A percentile compares a stretch with the other conserved stretches of the same genome.
These are phyloP conservation scores for Lasiodiplodia theobromae DNA, from an alignment of 2,329 filamentous ascomycete genomes.

Conservation along the genomic window DNA sequence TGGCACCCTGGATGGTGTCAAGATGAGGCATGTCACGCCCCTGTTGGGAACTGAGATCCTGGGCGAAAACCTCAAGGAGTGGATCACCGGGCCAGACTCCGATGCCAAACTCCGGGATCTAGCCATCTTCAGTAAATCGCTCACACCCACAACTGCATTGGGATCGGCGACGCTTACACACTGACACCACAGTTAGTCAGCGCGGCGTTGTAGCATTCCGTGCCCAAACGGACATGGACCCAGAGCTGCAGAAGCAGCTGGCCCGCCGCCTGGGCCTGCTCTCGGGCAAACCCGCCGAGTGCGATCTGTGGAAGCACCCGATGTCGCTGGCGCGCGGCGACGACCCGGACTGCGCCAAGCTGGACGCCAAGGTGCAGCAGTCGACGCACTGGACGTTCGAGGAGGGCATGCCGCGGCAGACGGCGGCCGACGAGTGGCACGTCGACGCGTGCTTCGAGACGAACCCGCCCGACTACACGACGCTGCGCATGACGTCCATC, in stretches of 20 bases:
- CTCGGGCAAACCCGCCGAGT: conserved; percentile 62
- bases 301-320: conserved; percentile 67
- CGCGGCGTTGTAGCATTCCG: conserved; percentile 63
- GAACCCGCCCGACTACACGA: conserved; percentile 50
- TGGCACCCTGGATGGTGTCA: conserved; percentile 59
- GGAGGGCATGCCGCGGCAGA: conserved; percentile 31
- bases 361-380: conserved; percentile 38
- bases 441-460: conserved; percentile 50
- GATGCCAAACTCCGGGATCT: conserved; percentile 71
- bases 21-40: conserved; percentile 66
- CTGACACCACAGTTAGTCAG: conserved; percentile 52
- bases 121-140: conserved; percentile 50
- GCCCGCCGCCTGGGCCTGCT: conserved; percentile 64
- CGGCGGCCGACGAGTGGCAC: conserved; percentile 62
- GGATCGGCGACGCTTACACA: conserved; percentile 22
- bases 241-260: conserved; percentile 61
- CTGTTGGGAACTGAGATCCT: conserved; percentile 68
- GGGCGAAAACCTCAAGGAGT: conserved; percentile 65
- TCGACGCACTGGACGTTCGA: conserved; percentile 39
- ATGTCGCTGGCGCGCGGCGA: conserved; percentile 54
- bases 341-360: conserved; percentile 48
- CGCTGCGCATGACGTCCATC: conserved; percentile 44
- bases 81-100: conserved; percentile 67
- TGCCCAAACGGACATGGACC: conserved; percentile 56
- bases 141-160: background rate